A percentile compares a stretch with the other conserved stretches of the same genome.
phyloP scores from a whole-genome alignment of 306 rosid genomes.

The Prunus mongolica region DNA sequence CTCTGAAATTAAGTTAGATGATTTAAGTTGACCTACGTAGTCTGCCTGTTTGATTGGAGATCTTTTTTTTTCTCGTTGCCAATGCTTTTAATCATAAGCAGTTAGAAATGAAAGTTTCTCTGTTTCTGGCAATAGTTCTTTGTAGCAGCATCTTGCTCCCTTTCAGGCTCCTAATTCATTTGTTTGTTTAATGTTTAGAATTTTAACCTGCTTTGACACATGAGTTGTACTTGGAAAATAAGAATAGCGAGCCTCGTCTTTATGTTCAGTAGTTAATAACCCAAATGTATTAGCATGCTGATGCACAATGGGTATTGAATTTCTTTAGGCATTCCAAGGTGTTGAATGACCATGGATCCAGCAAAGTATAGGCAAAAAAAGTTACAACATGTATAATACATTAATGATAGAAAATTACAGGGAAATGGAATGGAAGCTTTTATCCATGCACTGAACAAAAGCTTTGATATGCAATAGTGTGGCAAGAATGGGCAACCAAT shows the following conservation, averaged over 20 bases:
- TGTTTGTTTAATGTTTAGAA: not conserved
- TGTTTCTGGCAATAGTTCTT: not conserved
- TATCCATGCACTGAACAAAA: not conserved
- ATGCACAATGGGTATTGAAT: not conserved
- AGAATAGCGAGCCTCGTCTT: not conserved
- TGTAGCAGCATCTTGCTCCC: not conserved
- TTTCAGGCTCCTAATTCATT: not conserved
- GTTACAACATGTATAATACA: not conserved
- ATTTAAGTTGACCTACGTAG: not conserved
- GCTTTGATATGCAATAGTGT: not conserved
- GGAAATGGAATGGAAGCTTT: not conserved
- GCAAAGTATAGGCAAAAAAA: not conserved
- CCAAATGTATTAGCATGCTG: not conserved
- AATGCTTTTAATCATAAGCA: not conserved
- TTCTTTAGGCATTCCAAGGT: not conserved
- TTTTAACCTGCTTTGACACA: not conserved
- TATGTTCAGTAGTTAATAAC: not conserved
- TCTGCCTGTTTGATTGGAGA: not conserved
- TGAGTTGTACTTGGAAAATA: not conserved
- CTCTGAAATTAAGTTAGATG: not conserved
- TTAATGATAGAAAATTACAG: not conserved
- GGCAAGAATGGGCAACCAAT: not conserved
- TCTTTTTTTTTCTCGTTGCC: no score
- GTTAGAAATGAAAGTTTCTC: not conserved
- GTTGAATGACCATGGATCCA: not conserved